Conservation (phyloP, 257 asterid genomes). For the Gardenia jasminoides region DNA sequence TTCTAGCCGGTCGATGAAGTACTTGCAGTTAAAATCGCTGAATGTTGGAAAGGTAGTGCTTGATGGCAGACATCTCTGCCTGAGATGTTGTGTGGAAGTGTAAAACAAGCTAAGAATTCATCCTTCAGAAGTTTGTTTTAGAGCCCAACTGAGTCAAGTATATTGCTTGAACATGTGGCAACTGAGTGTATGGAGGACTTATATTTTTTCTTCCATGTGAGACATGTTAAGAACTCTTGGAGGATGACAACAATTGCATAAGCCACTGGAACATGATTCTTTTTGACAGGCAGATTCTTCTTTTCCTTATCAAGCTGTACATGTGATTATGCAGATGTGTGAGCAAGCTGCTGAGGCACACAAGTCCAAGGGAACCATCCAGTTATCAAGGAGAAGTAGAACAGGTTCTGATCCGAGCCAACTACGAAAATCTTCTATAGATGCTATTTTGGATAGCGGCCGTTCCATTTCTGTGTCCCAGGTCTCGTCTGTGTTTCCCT, state of each 20-base stretch:
- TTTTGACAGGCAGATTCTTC: neutral
- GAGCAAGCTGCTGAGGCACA: conserved; percentile 99
- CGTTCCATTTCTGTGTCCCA: conserved; percentile 52
- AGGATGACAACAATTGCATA: neutral
- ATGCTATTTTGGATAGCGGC: conserved; percentile 70
- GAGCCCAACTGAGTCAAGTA: neutral
- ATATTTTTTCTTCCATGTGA: neutral
- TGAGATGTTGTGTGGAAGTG: too few species aligned
- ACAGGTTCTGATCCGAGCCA: conserved; percentile 62
- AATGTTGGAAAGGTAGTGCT: neutral
- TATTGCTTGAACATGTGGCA: neutral
- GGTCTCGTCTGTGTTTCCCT: conserved; percentile 37
- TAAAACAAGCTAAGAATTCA: too few species aligned
- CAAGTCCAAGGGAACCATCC: conserved; percentile 85
- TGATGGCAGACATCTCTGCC: neutral
- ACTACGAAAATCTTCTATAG: conserved; percentile 77
- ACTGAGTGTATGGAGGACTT: neutral
- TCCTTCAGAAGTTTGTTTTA: neutral
- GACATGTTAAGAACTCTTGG: neutral
- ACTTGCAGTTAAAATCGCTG: neutral
- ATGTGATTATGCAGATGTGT: conserved; percentile 63
- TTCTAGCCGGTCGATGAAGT: neutral
- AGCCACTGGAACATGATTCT: neutral
- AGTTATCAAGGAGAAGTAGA: conserved; percentile 72
- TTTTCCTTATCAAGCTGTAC: conserved; percentile 6